These are phyloP conservation scores for Paecilomyces niveus DNA, from an alignment of 2,329 filamentous ascomycete genomes.

Conservation along the genomic window DNA sequence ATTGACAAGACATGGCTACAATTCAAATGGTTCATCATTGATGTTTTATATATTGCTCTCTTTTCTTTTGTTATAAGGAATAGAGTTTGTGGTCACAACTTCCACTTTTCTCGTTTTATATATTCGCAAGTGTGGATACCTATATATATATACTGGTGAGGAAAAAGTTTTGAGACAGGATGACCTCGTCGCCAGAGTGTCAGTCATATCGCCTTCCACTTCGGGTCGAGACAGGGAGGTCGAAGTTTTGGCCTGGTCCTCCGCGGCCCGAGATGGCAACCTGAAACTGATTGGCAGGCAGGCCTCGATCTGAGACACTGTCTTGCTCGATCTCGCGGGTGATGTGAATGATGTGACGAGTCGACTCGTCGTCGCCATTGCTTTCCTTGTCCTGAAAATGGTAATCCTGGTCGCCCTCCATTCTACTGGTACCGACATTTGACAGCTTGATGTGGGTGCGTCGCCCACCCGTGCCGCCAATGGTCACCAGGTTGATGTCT, in stretches of 20 bases:
- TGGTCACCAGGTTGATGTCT: background rate
- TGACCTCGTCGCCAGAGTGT: background rate
- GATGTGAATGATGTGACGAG: background rate
- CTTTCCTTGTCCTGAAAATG: background rate
- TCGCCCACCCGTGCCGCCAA: background rate
- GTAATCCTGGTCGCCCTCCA: background rate
- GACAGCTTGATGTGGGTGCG: background rate
- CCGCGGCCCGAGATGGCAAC: background rate
- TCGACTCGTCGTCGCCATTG: background rate
- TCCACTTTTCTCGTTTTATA: too few relatives aligned
- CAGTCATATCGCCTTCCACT: background rate
- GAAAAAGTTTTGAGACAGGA: background rate
- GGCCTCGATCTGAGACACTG: background rate
- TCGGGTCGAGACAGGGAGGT: background rate
- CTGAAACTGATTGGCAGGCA: background rate
- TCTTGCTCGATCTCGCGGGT: background rate
- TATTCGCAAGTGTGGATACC: too few relatives aligned
- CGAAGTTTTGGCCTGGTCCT: background rate
- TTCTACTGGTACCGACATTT: background rate
- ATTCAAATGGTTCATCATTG: too few relatives aligned
- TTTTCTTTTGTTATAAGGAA: too few relatives aligned
- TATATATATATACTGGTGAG: too few relatives aligned
- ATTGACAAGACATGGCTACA: too few relatives aligned
- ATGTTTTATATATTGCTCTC: too few relatives aligned
- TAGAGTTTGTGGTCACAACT: too few relatives aligned